Base-by-base conservation (phyloP, 1,139 yeast genomes). In the Candida tetrigidarum region DNA sequence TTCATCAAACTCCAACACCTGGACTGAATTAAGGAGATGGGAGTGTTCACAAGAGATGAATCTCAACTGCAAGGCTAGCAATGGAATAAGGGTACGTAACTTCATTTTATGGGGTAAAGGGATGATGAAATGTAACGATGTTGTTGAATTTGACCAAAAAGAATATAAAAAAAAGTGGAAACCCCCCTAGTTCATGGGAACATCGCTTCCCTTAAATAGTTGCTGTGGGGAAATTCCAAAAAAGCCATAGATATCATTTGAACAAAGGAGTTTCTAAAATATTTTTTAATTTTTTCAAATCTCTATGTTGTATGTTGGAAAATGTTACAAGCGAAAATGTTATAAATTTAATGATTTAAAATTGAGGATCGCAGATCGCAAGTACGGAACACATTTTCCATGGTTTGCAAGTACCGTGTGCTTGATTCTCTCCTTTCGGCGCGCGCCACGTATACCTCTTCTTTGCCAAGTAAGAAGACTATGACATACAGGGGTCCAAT, bases 1-100 rank as follows among this genome's bases (percentile, higher is more conserved):
- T 20, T 35, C 38, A 25, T 35, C 12, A 22, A 22, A 35, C 7
- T 35, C 20, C 8, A 23, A 10, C 3, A 23, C 18, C 18, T 23
- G 5, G 8, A 35, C 8, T 2, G 38, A 35, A 35, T 35, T 35
- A n/a, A 35, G 38, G 11, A 35, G 27, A 14, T 35, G 29, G 9
- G 27, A 14, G n/a, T 35, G 38, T 15, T 35, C 38, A 23, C 20
- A 7, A 2, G 38, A 11, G 14, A 35, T 35, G 19, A 23, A 22
- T 8, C 20, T 11, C 19, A 35, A 10, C n/a, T 35, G 28, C 6
- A 23, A 2, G 4, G 22, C 29, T 2, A 23, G 12, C 8, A 35
- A 22, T 7, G 28, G 12, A n/a, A 23, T 8, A 23, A 35, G 12
- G 2, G 23, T 22, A 5, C 22, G 14, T 7, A 35, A 23, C 18